A percentile compares a stretch with the other conserved stretches of the same genome.
phyloP scores from a whole-genome alignment of 805 yeast genomes.

The Ogataea parapolymorpha region DNA sequence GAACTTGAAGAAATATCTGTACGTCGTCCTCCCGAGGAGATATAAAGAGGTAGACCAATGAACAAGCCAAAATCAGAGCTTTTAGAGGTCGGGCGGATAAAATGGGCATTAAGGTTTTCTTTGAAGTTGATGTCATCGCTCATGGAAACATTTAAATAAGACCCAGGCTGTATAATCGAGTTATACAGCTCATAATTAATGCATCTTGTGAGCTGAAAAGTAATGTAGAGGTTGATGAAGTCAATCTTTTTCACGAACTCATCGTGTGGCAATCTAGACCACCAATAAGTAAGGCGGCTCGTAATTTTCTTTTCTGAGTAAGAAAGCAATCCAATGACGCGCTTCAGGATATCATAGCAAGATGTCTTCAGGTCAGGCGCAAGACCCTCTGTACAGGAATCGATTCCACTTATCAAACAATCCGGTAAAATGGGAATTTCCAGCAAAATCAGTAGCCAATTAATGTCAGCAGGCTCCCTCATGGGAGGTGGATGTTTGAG shows the following conservation, averaged over 20 bases:
- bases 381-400: constrained; percentile 15
- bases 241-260: constrained; percentile 57
- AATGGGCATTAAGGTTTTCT: constrained; percentile 22
- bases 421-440: constrained; percentile 63
- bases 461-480: constrained; percentile 41
- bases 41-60: constrained; percentile 26
- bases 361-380: constrained; percentile 50
- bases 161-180: constrained; percentile 20
- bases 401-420: constrained; percentile 37
- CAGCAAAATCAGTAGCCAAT: constrained; percentile 62
- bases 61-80: constrained; percentile 26
- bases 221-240: constrained; percentile 68
- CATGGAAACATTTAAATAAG: constrained; percentile 14
- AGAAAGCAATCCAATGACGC: constrained; percentile 66
- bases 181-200: constrained; percentile 34
- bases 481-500: constrained; percentile 48
- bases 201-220: constrained; percentile 65
- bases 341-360: constrained; percentile 67
- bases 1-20: constrained; percentile 3
- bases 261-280: constrained; percentile 40
- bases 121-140: constrained; percentile 33
- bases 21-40: constrained; percentile 20
- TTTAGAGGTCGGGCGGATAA: constrained; percentile 25
- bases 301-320: constrained; percentile 39
- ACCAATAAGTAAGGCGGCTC: constrained; percentile 51